A percentile compares a stretch with the other conserved stretches of the same genome.
phyloP scores from a whole-genome alignment of 2,329 filamentous ascomycete genomes.

The Simplicillium sp. region DNA sequence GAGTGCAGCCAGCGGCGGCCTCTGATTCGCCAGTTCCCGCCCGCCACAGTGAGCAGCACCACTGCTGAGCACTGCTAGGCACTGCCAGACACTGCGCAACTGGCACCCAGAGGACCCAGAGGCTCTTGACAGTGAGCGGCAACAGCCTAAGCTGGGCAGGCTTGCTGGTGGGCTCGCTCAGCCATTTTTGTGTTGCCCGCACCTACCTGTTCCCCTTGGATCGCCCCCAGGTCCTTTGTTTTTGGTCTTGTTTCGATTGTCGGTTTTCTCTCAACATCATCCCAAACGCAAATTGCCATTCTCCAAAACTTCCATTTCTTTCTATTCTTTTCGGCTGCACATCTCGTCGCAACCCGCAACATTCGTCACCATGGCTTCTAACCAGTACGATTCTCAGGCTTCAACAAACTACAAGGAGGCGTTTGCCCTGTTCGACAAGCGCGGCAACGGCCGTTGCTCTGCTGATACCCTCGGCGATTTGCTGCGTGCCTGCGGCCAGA shows the following conservation, averaged over 20 bases:
- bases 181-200: too few species aligned
- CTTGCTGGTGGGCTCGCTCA: too few species aligned
- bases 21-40: conserved; percentile 21
- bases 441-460: conserved; percentile 85
- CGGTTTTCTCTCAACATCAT: not conserved
- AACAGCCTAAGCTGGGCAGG: too few species aligned
- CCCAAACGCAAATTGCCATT: conserved; percentile 5
- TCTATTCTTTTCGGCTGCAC: conserved; percentile 2
- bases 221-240: too few species aligned
- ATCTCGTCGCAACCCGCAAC: conserved; percentile 6
- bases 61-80: too few species aligned
- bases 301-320: not conserved
- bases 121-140: too few species aligned
- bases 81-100: too few species aligned
- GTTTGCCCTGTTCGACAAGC: conserved; percentile 99
- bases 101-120: too few species aligned
- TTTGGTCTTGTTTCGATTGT: not conserved
- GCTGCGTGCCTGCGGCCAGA: conserved; percentile 93
- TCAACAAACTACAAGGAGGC: conserved; percentile 99
- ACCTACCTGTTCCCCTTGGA: too few species aligned
- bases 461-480: conserved; percentile 85
- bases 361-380: conserved; percentile 35
- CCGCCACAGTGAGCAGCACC: not conserved
- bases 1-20: conserved; percentile 9
- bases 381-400: conserved; percentile 48